Evolutionary conservation across 805 yeast genomes (phyloP).

Genomic region (Cyberlindnera americana): DNA sequence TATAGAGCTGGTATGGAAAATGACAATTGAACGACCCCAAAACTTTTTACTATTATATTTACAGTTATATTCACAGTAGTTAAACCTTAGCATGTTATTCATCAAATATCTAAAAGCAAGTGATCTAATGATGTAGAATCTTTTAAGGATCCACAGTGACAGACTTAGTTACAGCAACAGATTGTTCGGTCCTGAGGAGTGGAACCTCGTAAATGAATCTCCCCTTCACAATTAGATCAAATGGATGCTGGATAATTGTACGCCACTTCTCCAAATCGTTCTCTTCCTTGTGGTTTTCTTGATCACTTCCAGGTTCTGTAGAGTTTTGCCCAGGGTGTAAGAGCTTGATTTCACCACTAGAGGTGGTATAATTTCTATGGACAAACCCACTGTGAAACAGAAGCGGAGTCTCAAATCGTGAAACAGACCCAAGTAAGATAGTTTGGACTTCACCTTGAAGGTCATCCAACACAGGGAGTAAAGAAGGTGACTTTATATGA

Average conservation of each 20-base stretch:
- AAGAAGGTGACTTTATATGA: slow-evolving; percentile 30
- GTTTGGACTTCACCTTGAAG: slow-evolving; percentile 41
- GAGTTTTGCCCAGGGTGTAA: slow-evolving; percentile 60
- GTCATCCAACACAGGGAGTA: slow-evolving; percentile 11
- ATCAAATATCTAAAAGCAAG: too few species aligned
- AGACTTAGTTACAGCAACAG: slow-evolving; percentile 59
- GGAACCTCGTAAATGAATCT: slow-evolving; percentile 75
- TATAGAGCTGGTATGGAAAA: neutral
- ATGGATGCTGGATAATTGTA: slow-evolving; percentile 69
- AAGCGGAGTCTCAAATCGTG: slow-evolving; percentile 66
- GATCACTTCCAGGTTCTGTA: slow-evolving; percentile 24
- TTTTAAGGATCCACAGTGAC: slow-evolving; percentile 62
- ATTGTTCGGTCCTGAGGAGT: slow-evolving; percentile 47
- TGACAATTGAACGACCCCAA: slow-evolving; percentile 7
- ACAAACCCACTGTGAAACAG: slow-evolving; percentile 76
- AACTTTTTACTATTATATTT: neutral
- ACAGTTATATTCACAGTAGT: too few species aligned
- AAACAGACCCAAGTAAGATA: slow-evolving; percentile 68
- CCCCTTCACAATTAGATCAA: slow-evolving; percentile 82
- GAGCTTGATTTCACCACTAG: slow-evolving; percentile 68
- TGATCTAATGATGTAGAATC: too few species aligned
- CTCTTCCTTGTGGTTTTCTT: slow-evolving; percentile 26
- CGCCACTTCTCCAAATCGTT: slow-evolving; percentile 61
- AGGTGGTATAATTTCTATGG: slow-evolving; percentile 52
- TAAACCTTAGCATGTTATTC: too few species aligned